Evolutionary conservation across 176 grass and related monocot species (phyloP), one percentile per base, ranked within the genome.

Genomic region (Triticum urartu): DNA sequence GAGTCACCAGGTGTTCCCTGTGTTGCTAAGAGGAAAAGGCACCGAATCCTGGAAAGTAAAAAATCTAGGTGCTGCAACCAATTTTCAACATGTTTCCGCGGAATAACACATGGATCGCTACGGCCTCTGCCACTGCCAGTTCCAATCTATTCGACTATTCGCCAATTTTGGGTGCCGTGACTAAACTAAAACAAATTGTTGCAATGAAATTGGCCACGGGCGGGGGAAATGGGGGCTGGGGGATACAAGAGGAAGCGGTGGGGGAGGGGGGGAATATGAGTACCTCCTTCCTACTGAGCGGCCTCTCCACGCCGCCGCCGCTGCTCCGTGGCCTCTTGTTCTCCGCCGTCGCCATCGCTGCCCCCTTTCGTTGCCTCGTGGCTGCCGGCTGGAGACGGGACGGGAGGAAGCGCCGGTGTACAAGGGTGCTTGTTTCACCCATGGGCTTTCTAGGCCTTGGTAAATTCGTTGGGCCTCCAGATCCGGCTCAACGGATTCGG

Each of bases 271-370:
- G 42, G 12, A 30, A 26, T 22, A 87, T 11, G 64, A 5, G 58
- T 5, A 90, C 89, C 89, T 86, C 65, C 56, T 90, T 87, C 42
- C 84, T 87, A 6, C 13, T 83, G 11, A 43, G 42, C 20, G 56
- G 79, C 56, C 9, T 90, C 80, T 58, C 80, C 34, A 3, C 56
- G 0, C 39, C 39, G 39, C 9, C 39, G 39, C 73, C 18, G 84
- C 40, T 59, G 58, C 68, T 54, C 58, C 33, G 58, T 20, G 40
- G 56, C 73, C 80, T 66, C 42, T 79, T 36, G 24, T 66, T 45
- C 79, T 65, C 80, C 84, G 66, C 73, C 66, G 74, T 82, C 9
- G 1, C 64, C 28, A 72, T 60, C 79, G 78, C 78, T 15, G 2
- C 73, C 39, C 52, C 15, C 35, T 40, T 24, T 43, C 5, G 15